Evolutionary conservation across 75 land plant genomes (phyloP), one percentile per base, ranked within the genome.

Genomic region (Gnetum montanum): DNA sequence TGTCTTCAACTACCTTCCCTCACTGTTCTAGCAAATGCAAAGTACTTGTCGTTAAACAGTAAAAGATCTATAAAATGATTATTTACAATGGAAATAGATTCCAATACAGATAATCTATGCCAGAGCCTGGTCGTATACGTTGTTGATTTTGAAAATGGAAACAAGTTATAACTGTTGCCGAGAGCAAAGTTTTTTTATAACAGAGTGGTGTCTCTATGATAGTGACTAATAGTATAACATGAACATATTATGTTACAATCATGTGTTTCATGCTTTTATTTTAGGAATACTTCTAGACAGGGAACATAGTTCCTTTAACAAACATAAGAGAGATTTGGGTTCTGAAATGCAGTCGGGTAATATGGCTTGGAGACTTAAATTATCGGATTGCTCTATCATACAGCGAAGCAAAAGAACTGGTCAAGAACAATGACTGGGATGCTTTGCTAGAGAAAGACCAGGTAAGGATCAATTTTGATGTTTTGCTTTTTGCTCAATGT

Each of bases 331-430:
- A 5, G 54, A 23, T 23, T n/a, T n/a, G n/a, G 40, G 6, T n/a
- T n/a, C n/a, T n/a, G n/a, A n/a, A n/a, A n/a, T 25, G 58, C 61
- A 79, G 82, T 54, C 75, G 75, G 27, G 56, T 76, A 13, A 66
- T 79, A 19, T 75, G 74, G 82, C 63, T 76, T 29, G 82, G 82
- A 13, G 80, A 79, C 46, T 54, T 79, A 49, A 79, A 79, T 43
- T 79, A 79, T 62, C 74, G 82, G 0, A 59, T 79, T 16, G 55
- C 70, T 41, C 38, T 76, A n/a, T 36, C 59, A 13, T 34, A 67
- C 28, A 19, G 37, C n/a, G 64, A 54, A 16, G 34, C 46, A 10
- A 55, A 34, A 60, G 22, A 48, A 7, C 26, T 60, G 25, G 35
- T 73, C 19, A 54, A 31, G 22, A 55, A 28, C n/a, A 28, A 62